A percentile compares a stretch with the other conserved stretches of the same genome.
These are phyloP conservation scores for Erodium maritimum DNA, from an alignment of 345 rosid genomes.

Conservation along the genomic window DNA sequence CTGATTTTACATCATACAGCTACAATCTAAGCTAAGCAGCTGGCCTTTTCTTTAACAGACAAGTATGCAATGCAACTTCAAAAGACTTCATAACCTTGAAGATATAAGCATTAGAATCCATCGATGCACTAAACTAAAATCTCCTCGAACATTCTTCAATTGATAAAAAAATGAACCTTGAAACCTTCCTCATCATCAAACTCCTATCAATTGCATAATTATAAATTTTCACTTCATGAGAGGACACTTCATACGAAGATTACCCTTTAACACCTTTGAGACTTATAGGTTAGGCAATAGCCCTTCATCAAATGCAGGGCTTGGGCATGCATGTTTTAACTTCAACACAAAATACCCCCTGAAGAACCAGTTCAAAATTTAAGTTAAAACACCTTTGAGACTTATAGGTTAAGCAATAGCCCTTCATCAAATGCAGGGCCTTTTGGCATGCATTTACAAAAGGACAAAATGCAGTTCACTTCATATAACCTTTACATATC, in stretches of 20 bases:
- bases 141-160: background rate
- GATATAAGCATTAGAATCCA: too few relatives aligned
- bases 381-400: too few relatives aligned
- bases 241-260: constrained; percentile 47
- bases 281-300: constrained; percentile 53
- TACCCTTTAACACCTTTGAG: constrained; percentile 39
- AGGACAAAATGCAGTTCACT: constrained; percentile 17
- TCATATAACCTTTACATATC: constrained; percentile 3
- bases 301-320: constrained; percentile 88
- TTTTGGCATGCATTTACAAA: too few relatives aligned
- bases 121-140: constrained; percentile 38
- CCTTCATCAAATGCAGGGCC: too few relatives aligned
- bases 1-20: constrained; percentile 19
- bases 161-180: constrained; percentile 9
- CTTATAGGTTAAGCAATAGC: too few relatives aligned
- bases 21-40: constrained; percentile 31
- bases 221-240: constrained; percentile 43
- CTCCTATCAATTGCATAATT: constrained; percentile 60
- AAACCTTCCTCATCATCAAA: constrained; percentile 51
- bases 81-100: constrained; percentile 73
- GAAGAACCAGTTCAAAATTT: constrained; percentile 76
- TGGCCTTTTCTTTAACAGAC: constrained; percentile 53
- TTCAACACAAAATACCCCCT: constrained; percentile 96
- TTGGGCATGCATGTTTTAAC: constrained; percentile 91
- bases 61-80: constrained; percentile 60